These are phyloP conservation scores for Zymoseptoria crescenta DNA, from an alignment of 2,329 filamentous ascomycete genomes.

Conservation along the genomic window DNA sequence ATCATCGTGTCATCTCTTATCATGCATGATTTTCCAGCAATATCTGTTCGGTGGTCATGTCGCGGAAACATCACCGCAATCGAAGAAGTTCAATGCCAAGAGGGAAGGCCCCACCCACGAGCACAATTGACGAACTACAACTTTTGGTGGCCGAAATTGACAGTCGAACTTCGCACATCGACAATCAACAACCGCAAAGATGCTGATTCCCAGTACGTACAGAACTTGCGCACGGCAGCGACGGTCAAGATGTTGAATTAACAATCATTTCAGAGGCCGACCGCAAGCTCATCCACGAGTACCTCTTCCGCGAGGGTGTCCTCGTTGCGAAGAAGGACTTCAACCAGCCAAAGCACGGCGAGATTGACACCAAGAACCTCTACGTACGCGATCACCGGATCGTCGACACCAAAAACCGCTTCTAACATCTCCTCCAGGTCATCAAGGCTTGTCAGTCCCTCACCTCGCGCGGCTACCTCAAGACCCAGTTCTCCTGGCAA, in stretches of 20 bases:
- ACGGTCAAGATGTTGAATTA: not conserved
- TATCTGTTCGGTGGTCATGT: not conserved
- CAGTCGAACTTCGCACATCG: not conserved
- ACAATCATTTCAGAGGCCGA: slow-evolving; percentile 79
- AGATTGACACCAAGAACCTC: slow-evolving; percentile 99
- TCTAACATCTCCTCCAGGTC: slow-evolving; percentile 42
- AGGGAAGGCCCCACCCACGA: not conserved
- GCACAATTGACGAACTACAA: not conserved
- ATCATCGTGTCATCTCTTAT: not conserved
- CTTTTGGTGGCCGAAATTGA: not conserved
- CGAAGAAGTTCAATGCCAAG: not conserved
- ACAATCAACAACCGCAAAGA: not conserved
- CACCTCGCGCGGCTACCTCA: slow-evolving; percentile 95
- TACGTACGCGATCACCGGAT: slow-evolving; percentile 49
- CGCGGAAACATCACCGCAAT: not conserved
- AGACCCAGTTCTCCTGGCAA: slow-evolving; percentile 99
- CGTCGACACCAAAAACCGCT: not conserved
- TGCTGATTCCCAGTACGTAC: not conserved
- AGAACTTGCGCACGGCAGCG: not conserved
- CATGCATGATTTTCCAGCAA: not conserved
- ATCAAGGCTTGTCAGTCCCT: slow-evolving; percentile 99
- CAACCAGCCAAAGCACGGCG: slow-evolving; percentile 94
- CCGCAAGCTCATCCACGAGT: slow-evolving; percentile 99
- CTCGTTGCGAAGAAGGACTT: slow-evolving; percentile 99
- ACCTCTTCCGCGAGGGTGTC: slow-evolving; percentile 80